Evolutionary conservation across 495 filamentous ascomycete genomes (phyloP), one percentile per base, ranked within the genome.

Genomic region (Pseudevernia furfuracea): DNA sequence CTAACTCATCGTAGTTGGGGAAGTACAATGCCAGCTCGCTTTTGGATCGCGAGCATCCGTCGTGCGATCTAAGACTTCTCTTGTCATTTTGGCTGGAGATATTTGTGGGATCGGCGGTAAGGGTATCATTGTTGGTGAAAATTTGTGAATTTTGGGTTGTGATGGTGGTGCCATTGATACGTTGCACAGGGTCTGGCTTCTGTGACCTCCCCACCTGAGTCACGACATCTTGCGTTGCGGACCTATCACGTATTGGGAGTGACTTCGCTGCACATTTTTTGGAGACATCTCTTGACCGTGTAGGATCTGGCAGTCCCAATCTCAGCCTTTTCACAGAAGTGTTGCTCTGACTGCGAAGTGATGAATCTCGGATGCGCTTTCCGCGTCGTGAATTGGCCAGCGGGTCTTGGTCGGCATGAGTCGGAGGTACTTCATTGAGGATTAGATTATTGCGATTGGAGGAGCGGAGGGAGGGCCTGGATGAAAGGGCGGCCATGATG

Each of bases 1-100:
- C 87, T 61, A 96, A 82, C 68, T 94, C 88, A 72, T 96, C 92
- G 74, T 93, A 96, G 66, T 93, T 91, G 52, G 89, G 85, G 69
- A 96, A 95, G 74, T 94, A 96, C 38, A 84, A 80, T 12, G 90
- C 87, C 36, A 96, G 80, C 71, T 96, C 92, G 75, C 90, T 95
- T 80, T 92, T 92, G 71, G 89, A 85, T 63, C 90, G 72, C 48
- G 79, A 78, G 10, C 79, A 78, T 30, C 74, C 77, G 67, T 81
- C 80, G 39, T 79, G 75, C 44, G 81, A 83, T 44, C 81, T 78
- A 38, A 83, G 70, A 34, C 76, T 79, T 62, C 81, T 76, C 66
- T 79, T 78, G 55, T 77, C 76, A 38, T 39, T 62, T 58, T 65
- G 61, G 43, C 28, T 64, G 38, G 57, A 60, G n/a, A 36, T 32